Conservation (phyloP, 1,284 basidiomycete genomes). For the Microbotryum silenes-acaulis region DNA sequence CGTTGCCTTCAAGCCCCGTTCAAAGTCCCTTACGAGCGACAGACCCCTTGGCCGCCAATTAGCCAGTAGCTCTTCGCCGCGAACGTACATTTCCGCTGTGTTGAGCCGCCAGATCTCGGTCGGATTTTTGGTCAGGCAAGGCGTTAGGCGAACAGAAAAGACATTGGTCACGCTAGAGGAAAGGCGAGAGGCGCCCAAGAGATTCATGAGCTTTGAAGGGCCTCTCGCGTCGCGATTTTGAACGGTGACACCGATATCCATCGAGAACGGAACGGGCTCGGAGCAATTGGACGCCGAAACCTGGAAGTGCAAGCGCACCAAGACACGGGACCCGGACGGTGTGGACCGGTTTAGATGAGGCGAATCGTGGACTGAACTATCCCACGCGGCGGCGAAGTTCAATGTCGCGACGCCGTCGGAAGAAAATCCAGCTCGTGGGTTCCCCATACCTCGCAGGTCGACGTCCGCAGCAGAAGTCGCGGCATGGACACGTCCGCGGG, state of each 20-base stretch:
- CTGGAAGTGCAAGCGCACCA: constrained; percentile 68
- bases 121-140: constrained; percentile 75
- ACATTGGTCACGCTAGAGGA: constrained; percentile 38
- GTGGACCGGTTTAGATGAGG: constrained; percentile 78
- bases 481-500: constrained; percentile 70
- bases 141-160: constrained; percentile 58
- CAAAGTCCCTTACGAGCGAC: constrained; percentile 77
- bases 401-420: constrained; percentile 72
- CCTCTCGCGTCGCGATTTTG: constrained; percentile 76
- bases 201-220: constrained; percentile 63
- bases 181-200: constrained; percentile 67
- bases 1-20: constrained; percentile 60
- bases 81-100: constrained; percentile 85
- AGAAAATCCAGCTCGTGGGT: constrained; percentile 44
- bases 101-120: constrained; percentile 90
- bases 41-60: constrained; percentile 81
- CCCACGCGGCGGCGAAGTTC: constrained; percentile 72
- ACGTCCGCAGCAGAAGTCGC: constrained; percentile 58
- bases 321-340: constrained; percentile 62
- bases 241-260: constrained; percentile 82
- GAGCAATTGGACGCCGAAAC: constrained; percentile 74
- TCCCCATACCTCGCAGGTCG: constrained; percentile 48
- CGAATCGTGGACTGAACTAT: constrained; percentile 85
- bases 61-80: constrained; percentile 75
- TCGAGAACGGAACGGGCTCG: constrained; percentile 72